Base-by-base conservation (phyloP, 805 yeast species). In the Barnettozyma pratensis region DNA sequence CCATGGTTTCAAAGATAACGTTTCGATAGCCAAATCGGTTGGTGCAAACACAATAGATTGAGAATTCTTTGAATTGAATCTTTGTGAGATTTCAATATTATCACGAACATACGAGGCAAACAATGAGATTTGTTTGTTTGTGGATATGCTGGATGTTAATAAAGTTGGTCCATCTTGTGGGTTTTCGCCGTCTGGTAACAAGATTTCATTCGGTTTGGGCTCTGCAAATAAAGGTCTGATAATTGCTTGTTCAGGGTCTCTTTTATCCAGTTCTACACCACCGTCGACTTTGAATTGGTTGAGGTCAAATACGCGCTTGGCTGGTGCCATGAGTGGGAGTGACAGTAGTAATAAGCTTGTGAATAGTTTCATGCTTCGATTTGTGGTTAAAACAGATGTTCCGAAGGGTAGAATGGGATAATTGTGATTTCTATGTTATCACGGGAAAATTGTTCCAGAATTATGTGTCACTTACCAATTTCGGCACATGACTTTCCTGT, bases 41-140 rank as follows among this genome's bases (percentile, higher is more conserved):
- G 96, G 96, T 3, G 95, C 87, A 58, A 88, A 75, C 6, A 88
- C 75, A 26, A 87, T 66, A 48, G 68, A 71, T 57, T 69, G 69
- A 37, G 59, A 58, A 31, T 69, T 66, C 12, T 66, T 62, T 49
- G 71, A 65, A 50, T 76, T 80, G 53, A 85, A 75, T 52, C 74
- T 72, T 19, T 59, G 48, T 30, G 77, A 73, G 29, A 84, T 59
- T 10, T 70, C 74, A 12, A 73, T 67, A 59, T 79, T 72, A 56
- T 85, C 87, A 50, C 96, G 75, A n/a, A 85, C 67, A 61, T 87
- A 86, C 1, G 82, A 76, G 3, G 89, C 75, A 62, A 87, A 84
- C 7, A 87, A 73, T 12, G 84, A 73, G 39, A 85, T 73, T 25
- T 75, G 73, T 12, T 58, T 63, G 46, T 61, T 49, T 26, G 63